Base-by-base conservation (phyloP, 2,329 filamentous ascomycete genomes). In the Thelonectria blattea region DNA sequence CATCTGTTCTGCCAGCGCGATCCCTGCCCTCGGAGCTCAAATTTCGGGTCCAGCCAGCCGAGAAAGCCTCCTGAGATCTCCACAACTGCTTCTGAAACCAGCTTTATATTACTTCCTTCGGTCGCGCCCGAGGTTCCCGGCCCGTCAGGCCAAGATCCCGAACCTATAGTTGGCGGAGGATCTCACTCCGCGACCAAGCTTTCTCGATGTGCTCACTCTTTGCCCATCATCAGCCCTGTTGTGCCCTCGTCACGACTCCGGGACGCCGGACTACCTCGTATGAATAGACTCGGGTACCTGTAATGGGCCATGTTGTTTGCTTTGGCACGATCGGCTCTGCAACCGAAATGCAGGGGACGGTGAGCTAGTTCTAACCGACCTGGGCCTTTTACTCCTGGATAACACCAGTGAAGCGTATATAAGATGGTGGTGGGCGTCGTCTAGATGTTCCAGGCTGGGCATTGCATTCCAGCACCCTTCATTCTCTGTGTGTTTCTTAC, bases 71-170 rank as follows among this genome's bases (percentile, higher is more conserved):
- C 34, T 37, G 34, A 37, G 34, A 37, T 37, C 62, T 55, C 67
- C 64, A 68, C 67, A 64, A 61, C 63, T 64, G 63, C 65, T 63
- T 56, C 65, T 70, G 68, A 71, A 71, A 71, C 68, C 49, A 58
- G 49, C 53, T 58, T 63, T 69, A 24, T 24, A 60, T 67, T 69
- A 65, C 61, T 58, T 64, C 55, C 46, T 56, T 70, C 53, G 59
- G 67, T 58, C 58, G 62, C 60, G 66, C 54, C 61, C 61, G 54
- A 63, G 60, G 51, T 60, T 57, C 68, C 63, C 45, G 57, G 67
- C 39, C 59, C 61, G 56, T 69, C 66, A 65, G 39, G 54, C 60
- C 58, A 66, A 37, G 34, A 58, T 41, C 60, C 42, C 43, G 14
- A 17, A 45, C 27, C 22, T 52, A 59, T 50, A 56, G 69, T 71